Conservation (phyloP, 768 basidiomycete species). For the Lyophyllum atratum region DNA sequence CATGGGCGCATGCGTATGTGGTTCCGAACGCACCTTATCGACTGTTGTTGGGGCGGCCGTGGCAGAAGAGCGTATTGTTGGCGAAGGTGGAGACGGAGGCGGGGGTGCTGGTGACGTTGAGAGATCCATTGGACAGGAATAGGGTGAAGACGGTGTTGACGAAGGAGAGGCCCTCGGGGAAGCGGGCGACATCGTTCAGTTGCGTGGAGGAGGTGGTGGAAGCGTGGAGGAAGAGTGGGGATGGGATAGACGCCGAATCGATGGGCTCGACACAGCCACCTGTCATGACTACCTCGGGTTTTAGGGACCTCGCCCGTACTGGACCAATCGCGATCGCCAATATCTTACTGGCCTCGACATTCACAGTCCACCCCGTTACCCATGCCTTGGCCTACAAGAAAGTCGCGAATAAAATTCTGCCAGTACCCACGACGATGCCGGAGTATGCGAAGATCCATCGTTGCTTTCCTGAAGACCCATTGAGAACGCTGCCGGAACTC, state of each 20-base stretch:
- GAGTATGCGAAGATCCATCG: constrained; percentile 20
- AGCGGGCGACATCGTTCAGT: background rate
- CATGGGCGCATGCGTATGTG: background rate
- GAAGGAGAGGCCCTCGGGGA: background rate
- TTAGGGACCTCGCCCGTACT: background rate
- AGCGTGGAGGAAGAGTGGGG: background rate
- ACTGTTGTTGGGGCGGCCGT: background rate
- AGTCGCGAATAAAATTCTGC: constrained; percentile 19
- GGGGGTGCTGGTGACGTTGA: background rate
- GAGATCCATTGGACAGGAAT: background rate
- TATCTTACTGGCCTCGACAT: constrained; percentile 1
- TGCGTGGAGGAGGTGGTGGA: background rate
- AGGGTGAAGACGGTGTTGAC: background rate
- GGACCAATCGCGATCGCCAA: background rate
- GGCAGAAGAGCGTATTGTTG: constrained; percentile 2
- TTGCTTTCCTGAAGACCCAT: constrained; percentile 25
- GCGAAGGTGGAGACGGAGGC: background rate
- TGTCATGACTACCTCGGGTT: background rate
- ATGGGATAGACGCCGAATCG: background rate
- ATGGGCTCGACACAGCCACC: background rate
- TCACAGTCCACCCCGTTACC: background rate
- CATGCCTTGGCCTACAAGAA: constrained; percentile 20
- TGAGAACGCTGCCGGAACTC: constrained; percentile 18
- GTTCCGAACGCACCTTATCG: background rate
- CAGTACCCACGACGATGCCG: constrained; percentile 12